Base-by-base conservation (phyloP, 2,329 filamentous ascomycete genomes). In the Aureobasidium melanogenum region DNA sequence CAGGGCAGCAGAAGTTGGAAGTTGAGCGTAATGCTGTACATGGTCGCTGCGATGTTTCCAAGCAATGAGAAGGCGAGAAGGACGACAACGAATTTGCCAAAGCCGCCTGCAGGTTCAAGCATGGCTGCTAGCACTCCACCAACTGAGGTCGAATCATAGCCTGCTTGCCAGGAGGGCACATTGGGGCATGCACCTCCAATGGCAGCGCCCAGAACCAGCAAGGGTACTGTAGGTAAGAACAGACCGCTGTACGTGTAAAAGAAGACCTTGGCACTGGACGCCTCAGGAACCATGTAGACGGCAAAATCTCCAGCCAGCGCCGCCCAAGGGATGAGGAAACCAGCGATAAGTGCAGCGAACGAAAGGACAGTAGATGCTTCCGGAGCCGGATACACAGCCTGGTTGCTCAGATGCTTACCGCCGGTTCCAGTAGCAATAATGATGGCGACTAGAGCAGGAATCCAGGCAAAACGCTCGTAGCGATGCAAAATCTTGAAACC, bases 281-380 rank as follows among this genome's bases (percentile, higher is more conserved):
- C 73, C 2, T 69, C 65, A 2, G 72, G 69, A 0, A 74, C 73
- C 61, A 76, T 76, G 64, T 78, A 77, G 43, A 77, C 75, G 46
- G 74, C 77, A 64, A 76, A 77, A 62, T 79, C 76, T 41, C 63
- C 65, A 47, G 76, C 68, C 7, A 69, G 64, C 1, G 70, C 67
- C 0, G 74, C 74, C 78, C 82, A 88, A 0, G 85, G 84, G 1
- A 88, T 78, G 76, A 86, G 81, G 17, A 76, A 63, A 0, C 82
- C 82, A 0, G 84, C 83, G 4, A 87, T 79, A 56, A 86, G 79
- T 73, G 83, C 84, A 51, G 78, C 83, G 64, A 84, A 87, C 2
- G 69, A 65, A 26, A 70, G 63, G 3, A 69, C 51, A 30, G 74
- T 73, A 51, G 75, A 67, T 0, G 81, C 78, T 0, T 77, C 76